Base-by-base conservation (phyloP, 208 protist genomes). In the Angomonas desouzai region DNA sequence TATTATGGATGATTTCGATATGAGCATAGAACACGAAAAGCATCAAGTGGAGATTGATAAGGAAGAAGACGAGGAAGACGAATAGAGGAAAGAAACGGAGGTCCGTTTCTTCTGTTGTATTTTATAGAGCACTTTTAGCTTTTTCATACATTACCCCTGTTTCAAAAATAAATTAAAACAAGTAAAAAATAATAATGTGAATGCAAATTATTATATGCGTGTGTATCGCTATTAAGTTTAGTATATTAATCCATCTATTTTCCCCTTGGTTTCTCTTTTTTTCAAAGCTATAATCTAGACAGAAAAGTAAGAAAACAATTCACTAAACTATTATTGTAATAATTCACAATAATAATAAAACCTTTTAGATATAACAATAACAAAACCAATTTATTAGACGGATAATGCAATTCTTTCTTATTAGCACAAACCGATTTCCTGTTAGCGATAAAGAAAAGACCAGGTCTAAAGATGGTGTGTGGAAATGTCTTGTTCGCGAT, bases 1-100 rank as follows among this genome's bases (percentile, higher is more conserved):
- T 6, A 74, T 95, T 7, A 92, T 95, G 89, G 89, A 95, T 61
- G 86, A 95, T 49, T 64, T 92, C 55, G 85, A 91, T 66, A 95
- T 95, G 89, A 80, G 76, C 30, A 95, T 95, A 61, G 77, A 90
- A n/a, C 79, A 82, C 34, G 89, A 95, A 57, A 76, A 68, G 22
- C 72, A 81, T 20, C 77, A 81, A 27, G 89, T 92, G 40, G 89
- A 94, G 45, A 92, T 94, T 48, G 81, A 94, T 48, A 57, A 85
- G 30, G 88, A 90, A 9, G 77, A 76, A 3, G 70, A 74, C 23
- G 81, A 94, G 11, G 77, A 76, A 3, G 70, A 74, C 23, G 81
- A 94, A 48, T 48, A 85, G 28, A 84, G 88, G 18, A 16, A 33
- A 29, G n/a, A n/a, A n/a, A n/a, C n/a, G n/a, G n/a, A n/a, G n/a